Base-by-base conservation (phyloP, 208 protist genomes). In the Wallacemonas sp. region DNA sequence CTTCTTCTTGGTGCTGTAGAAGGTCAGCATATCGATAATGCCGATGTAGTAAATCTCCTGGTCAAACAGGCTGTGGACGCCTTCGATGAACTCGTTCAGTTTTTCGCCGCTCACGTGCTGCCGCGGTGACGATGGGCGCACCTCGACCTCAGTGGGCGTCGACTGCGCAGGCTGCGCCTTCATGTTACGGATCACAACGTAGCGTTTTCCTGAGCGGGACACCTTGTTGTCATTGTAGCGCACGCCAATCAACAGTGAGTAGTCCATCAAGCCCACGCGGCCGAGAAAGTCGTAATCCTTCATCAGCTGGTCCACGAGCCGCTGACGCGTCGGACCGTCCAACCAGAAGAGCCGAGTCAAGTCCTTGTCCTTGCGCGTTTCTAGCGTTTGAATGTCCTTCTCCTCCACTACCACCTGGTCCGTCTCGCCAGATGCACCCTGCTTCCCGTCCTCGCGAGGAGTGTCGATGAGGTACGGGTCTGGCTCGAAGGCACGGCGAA, bases 41-140 rank as follows among this genome's bases (percentile, higher is more conserved):
- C 90, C 90, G 62, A 96, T 83, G 63, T 90, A 96, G 68, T 93
- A 96, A 1, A 84, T 63, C 58, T 96, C 90, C 64, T 92, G 77
- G 22, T 85, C 72, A 54, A 79, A 67, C 21, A 92, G 26, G 66
- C 86, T 93, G 45, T 53, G 62, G 24, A 96, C 71, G 13, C 86
- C 84, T 21, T 67, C 55, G 3, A 54, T 66, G 45, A 87, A 92
- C 22, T 83, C 64, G 12, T 76, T 68, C 2, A 67, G 59, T 4
- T 46, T n/a, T 17, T 19, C 44, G 21, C 52, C 52, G 30, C 12
- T 37, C 29, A 15, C 37, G 27, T 19, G 10, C 55, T 46, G 45
- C 22, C 5, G 4, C 24, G 60, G 30, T 44, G 50, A 46, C 13
- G 60, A 60, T 22, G 68, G 68, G 6, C 63, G 69, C 22, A 63